phyloP scores from a whole-genome alignment of 352 stramenopile species.

The Globisporangium rhizosaccharum region DNA sequence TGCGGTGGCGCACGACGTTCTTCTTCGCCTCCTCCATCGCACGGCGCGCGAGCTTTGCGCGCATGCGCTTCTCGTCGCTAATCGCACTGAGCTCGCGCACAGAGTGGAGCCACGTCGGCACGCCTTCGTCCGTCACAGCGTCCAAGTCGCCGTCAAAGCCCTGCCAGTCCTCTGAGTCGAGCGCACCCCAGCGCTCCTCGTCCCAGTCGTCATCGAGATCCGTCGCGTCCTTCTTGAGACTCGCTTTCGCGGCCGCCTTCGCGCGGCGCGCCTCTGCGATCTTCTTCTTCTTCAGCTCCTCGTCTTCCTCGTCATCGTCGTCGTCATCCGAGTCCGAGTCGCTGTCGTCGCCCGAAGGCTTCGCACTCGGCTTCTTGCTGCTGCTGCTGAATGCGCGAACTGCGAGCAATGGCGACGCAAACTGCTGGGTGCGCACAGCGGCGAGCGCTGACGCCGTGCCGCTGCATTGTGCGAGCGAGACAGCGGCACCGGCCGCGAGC shows the following conservation, averaged over 20 bases:
- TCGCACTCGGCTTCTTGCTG: slow-evolving; percentile 15
- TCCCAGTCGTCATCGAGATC: slow-evolving; percentile 51
- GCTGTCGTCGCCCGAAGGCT: slow-evolving; percentile 4
- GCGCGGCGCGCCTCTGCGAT: slow-evolving; percentile 12
- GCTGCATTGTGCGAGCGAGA: slow-evolving; percentile 12
- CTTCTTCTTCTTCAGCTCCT: slow-evolving; percentile 15
- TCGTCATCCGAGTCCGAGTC: slow-evolving; percentile 24
- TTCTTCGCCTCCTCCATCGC: slow-evolving; percentile 68
- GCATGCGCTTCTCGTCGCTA: slow-evolving; percentile 57
- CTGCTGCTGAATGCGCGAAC: slow-evolving; percentile 27
- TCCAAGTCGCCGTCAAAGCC: slow-evolving; percentile 79
- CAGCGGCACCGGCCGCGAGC: background rate
- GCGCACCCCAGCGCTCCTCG: slow-evolving; percentile 54
- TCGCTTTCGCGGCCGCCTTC: slow-evolving; percentile 13
- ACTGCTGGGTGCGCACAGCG: slow-evolving; percentile 6
- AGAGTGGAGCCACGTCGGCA: slow-evolving; percentile 78
- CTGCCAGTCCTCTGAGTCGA: slow-evolving; percentile 73
- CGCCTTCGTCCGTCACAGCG: slow-evolving; percentile 66
- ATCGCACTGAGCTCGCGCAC: slow-evolving; percentile 66
- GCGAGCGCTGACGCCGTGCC: slow-evolving; percentile 2
- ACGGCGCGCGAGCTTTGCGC: slow-evolving; percentile 58
- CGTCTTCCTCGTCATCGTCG: slow-evolving; percentile 21
- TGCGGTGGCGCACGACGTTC: slow-evolving; percentile 62
- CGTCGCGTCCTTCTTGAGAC: slow-evolving; percentile 36
- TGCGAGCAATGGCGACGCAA: slow-evolving; percentile 9